Evolutionary conservation across 345 rosid genomes (phyloP).

Genomic region (Rhodamnia rubescens): DNA sequence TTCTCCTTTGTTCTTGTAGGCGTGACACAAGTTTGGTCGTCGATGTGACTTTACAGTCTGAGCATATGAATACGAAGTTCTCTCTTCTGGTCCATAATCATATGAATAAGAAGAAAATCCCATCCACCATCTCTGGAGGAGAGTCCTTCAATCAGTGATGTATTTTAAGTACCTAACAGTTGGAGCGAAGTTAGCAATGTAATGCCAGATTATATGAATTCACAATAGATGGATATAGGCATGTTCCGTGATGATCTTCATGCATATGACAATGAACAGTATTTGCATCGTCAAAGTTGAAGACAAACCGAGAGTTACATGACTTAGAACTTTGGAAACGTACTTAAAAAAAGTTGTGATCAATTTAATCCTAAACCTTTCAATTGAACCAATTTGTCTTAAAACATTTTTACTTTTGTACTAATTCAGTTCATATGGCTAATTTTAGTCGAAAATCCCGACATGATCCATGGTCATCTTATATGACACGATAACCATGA

Average conservation of each 20-base stretch:
- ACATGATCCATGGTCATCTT: rapidly evolving
- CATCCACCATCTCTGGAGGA: neutral
- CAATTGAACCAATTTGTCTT: too few species aligned
- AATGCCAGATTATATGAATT: neutral
- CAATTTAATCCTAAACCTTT: too few species aligned
- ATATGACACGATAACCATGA: too few species aligned
- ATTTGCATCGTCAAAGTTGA: neutral
- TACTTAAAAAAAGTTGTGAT: too few species aligned
- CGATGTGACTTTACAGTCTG: neutral
- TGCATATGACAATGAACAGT: neutral
- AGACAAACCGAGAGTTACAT: neutral
- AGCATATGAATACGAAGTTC: neutral
- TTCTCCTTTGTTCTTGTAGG: neutral
- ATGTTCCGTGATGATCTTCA: neutral
- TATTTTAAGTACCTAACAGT: neutral
- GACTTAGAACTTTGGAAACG: neutral
- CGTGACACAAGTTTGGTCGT: neutral
- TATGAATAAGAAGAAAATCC: neutral
- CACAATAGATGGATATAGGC: neutral
- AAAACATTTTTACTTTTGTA: too few species aligned
- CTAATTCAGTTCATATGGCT: too few species aligned
- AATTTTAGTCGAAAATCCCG: too few species aligned
- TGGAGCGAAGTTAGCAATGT: neutral
- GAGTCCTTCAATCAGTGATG: neutral
- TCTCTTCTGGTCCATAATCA: neutral